A percentile compares a stretch with the other conserved stretches of the same genome.
Evolutionary conservation across 2,329 filamentous ascomycete genomes (phyloP).

Genomic region (Nothopassalora personata): DNA sequence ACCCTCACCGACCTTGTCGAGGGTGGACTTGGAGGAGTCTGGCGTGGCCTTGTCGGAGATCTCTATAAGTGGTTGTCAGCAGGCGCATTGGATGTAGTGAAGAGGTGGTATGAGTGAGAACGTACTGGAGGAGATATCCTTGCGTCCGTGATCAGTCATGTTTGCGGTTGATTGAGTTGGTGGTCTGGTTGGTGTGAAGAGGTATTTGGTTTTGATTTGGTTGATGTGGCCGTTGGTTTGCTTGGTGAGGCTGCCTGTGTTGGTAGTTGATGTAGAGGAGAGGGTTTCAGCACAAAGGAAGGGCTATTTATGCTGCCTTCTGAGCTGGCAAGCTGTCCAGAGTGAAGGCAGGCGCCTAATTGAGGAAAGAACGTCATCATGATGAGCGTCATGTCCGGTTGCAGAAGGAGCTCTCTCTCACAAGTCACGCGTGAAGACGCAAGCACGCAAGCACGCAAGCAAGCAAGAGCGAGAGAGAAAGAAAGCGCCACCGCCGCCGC

Average conservation of each 20-base stretch:
- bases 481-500: neutral
- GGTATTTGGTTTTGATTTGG: conserved; percentile 17
- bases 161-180: conserved; percentile 31
- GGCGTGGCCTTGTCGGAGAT: conserved; percentile 53
- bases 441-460: neutral
- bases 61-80: conserved; percentile 39
- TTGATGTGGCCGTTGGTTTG: conserved; percentile 9
- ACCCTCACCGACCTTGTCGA: conserved; percentile 54
- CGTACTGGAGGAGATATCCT: conserved; percentile 52
- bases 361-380: too few relatives aligned
- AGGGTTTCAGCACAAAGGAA: conserved; percentile 2
- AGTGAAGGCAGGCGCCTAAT: neutral
- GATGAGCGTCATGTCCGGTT: neutral
- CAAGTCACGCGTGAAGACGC: neutral
- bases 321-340: neutral
- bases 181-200: conserved; percentile 18
- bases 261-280: conserved; percentile 1
- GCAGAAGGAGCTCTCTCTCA: neutral
- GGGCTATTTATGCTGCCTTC: conserved; percentile 1
- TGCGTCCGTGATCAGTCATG: conserved; percentile 60
- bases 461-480: neutral
- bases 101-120: conserved; percentile 4
- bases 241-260: conserved; percentile 9
- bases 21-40: conserved; percentile 56
- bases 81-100: neutral